Percentiles rank a stretch among this genome's conserved stretches.
phyloP scores from a whole-genome alignment of 225 moss, liverwort and hornwort species.

The Ulota crispa region DNA sequence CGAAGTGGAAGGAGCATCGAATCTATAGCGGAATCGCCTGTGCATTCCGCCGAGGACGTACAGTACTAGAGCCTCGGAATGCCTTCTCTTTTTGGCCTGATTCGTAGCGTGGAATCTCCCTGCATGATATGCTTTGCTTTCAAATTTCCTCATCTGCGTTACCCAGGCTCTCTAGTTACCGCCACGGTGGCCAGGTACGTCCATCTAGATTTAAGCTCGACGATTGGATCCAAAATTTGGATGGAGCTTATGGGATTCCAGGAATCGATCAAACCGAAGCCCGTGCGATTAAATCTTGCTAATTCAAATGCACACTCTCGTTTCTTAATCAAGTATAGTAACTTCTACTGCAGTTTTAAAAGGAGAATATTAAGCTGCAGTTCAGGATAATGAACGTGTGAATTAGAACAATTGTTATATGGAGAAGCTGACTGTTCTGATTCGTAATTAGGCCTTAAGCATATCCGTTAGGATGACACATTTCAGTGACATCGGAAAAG shows the following conservation, averaged over 20 bases:
- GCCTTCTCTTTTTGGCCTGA: slow-evolving; percentile 2
- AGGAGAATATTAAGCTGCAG: too few relatives aligned
- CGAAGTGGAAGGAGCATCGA: slow-evolving; percentile 25
- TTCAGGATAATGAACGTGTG: neutral
- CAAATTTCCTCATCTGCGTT: neutral
- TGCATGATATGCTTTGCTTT: neutral
- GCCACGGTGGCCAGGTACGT: slow-evolving; percentile 10
- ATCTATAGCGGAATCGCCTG: neutral
- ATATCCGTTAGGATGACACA: neutral
- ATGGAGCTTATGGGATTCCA: neutral
- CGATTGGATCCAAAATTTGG: neutral
- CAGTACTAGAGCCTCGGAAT: neutral
- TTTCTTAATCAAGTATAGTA: neutral
- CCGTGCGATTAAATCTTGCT: neutral
- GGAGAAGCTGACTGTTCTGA: neutral
- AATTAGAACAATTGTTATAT: neutral
- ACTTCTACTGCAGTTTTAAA: neutral
- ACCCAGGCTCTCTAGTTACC: neutral
- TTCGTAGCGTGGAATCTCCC: slow-evolving; percentile 12
- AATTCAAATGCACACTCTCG: neutral
- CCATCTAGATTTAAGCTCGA: neutral
- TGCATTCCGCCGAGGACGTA: neutral
- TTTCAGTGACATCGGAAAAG: neutral
- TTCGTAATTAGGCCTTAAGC: neutral
- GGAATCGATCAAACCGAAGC: neutral